Percentiles rank a stretch among this genome's conserved stretches.
Conservation (phyloP, 2,329 filamentous ascomycete species). For the Aureobasidium sp. region DNA sequence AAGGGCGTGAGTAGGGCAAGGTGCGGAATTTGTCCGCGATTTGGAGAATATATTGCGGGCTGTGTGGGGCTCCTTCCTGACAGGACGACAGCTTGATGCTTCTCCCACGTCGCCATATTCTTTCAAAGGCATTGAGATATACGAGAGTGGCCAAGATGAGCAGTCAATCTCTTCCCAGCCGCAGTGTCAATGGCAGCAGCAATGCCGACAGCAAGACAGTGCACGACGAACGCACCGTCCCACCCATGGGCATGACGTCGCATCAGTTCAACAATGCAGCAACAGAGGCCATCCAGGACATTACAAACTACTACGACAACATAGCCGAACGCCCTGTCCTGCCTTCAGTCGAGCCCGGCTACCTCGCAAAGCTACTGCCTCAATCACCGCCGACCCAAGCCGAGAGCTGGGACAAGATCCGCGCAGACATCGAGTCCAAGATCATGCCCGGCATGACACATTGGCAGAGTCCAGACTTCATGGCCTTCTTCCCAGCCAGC, state of each 20-base stretch:
- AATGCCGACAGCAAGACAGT: not conserved
- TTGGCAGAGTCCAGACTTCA: constrained; percentile 91
- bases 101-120: not conserved
- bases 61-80: not conserved
- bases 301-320: constrained; percentile 76
- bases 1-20: not conserved
- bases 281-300: constrained; percentile 73
- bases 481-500: constrained; percentile 87
- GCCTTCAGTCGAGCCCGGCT: constrained; percentile 74
- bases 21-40: not conserved
- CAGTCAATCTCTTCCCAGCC: not conserved
- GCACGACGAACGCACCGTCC: constrained; percentile 24
- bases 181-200: not conserved
- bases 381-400: constrained; percentile 55
- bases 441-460: constrained; percentile 91
- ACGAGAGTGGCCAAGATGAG: not conserved
- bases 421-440: constrained; percentile 72
- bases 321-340: constrained; percentile 65
- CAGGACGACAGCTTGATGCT: not conserved
- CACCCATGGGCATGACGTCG: constrained; percentile 60
- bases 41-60: not conserved
- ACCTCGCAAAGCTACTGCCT: constrained; percentile 74
- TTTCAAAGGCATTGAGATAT: not conserved
- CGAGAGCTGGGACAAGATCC: constrained; percentile 72
- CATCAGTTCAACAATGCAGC: constrained; percentile 72